phyloP scores from a whole-genome alignment of 2,329 filamentous ascomycete genomes.

The Aspergillus calidoustus region DNA sequence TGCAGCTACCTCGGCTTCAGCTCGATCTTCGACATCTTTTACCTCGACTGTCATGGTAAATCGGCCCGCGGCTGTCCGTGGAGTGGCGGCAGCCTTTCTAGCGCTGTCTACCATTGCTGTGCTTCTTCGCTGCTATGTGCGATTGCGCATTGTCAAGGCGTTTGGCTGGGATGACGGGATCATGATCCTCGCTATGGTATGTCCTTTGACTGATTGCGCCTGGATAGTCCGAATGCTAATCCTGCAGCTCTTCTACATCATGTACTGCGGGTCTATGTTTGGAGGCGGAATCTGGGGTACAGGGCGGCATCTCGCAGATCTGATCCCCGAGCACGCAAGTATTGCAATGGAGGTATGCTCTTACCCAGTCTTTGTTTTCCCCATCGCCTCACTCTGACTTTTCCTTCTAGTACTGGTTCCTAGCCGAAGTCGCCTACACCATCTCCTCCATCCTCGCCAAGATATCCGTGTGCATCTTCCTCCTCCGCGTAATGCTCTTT shows the following conservation, averaged over 20 bases:
- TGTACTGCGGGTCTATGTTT: conserved; percentile 29
- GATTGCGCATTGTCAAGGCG: conserved; percentile 44
- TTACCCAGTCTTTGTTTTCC: not conserved
- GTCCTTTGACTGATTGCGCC: not conserved
- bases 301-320: conserved; percentile 23
- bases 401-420: conserved; percentile 46
- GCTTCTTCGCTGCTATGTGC: conserved; percentile 47
- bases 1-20: not conserved
- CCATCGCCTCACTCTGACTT: not conserved
- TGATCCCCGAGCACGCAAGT: conserved; percentile 17
- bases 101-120: conserved; percentile 45
- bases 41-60: conserved; percentile 9
- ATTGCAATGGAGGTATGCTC: conserved; percentile 25
- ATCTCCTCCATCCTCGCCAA: conserved; percentile 51
- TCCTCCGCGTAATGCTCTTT: conserved; percentile 52
- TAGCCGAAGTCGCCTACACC: conserved; percentile 56
- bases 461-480: conserved; percentile 54
- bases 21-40: not conserved
- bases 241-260: conserved; percentile 26
- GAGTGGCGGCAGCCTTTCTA: conserved; percentile 43
- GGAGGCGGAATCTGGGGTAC: conserved; percentile 29
- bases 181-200: conserved; percentile 38
- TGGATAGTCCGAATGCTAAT: not conserved
- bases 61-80: conserved; percentile 18
- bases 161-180: conserved; percentile 42